A percentile compares a stretch with the other conserved stretches of the same genome.
These are phyloP conservation scores for Coprinellus micaceus DNA, from an alignment of 768 basidiomycete genomes.

Conservation along the genomic window DNA sequence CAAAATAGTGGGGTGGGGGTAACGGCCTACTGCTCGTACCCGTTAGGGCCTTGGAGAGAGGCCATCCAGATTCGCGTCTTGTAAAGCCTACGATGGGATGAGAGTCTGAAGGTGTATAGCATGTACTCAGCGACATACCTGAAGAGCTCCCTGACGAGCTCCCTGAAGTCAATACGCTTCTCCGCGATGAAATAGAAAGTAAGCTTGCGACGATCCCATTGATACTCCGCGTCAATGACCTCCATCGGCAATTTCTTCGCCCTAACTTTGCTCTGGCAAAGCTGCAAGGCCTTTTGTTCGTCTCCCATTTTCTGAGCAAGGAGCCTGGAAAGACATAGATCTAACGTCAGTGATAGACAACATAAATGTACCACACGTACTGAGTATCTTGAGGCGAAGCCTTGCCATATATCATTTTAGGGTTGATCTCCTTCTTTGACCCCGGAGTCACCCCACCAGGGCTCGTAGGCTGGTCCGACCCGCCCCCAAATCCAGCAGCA, in stretches of 20 bases:
- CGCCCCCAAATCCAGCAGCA: constrained; percentile 34
- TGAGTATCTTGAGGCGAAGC: constrained; percentile 80
- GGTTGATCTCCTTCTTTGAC: constrained; percentile 87
- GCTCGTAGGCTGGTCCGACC: constrained; percentile 42
- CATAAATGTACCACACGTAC: constrained; percentile 17
- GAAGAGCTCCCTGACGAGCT: constrained; percentile 93
- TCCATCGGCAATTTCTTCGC: constrained; percentile 98
- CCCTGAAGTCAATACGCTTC: constrained; percentile 93
- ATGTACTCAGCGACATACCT: constrained; percentile 44
- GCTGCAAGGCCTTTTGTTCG: constrained; percentile 85
- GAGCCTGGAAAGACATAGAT: constrained; percentile 40
- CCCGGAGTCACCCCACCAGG: constrained; percentile 39
- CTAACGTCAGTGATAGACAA: constrained; percentile 10
- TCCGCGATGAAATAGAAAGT: constrained; percentile 98
- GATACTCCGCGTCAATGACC: constrained; percentile 97
- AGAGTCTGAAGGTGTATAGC: background rate
- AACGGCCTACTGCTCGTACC: constrained; percentile 32
- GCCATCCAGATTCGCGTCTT: constrained; percentile 98
- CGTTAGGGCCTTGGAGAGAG: constrained; percentile 56
- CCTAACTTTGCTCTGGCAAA: constrained; percentile 88
- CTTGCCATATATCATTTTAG: constrained; percentile 94
- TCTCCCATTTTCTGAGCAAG: constrained; percentile 83
- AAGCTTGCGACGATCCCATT: constrained; percentile 97
- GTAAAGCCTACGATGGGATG: constrained; percentile 55
- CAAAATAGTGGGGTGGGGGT: background rate